Evolutionary conservation across 129 eudicot genomes (phyloP), one percentile per base, ranked within the genome.

Genomic region (Pittosporum tobira): DNA sequence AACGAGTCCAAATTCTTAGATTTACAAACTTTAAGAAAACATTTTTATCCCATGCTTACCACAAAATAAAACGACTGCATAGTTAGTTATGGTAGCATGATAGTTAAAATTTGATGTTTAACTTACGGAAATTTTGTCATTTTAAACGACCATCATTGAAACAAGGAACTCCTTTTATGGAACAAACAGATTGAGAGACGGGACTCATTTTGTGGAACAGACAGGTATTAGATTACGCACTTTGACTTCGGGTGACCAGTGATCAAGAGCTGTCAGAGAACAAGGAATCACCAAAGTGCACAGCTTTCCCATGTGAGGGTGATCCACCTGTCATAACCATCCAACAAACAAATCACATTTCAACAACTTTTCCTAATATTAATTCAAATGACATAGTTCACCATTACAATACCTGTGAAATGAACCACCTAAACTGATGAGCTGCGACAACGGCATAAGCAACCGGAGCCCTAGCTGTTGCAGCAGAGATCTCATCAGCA

Each of bases 171-270:
- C n/a, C n/a, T n/a, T n/a, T n/a, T n/a, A n/a, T n/a, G n/a, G n/a
- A n/a, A n/a, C n/a, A n/a, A n/a, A n/a, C n/a, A n/a, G n/a, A n/a
- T n/a, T n/a, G n/a, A n/a, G n/a, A n/a, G n/a, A n/a, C n/a, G n/a
- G n/a, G n/a, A n/a, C n/a, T n/a, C n/a, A n/a, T n/a, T n/a, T n/a
- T n/a, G n/a, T n/a, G n/a, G n/a, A n/a, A n/a, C n/a, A n/a, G 47
- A 37, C 15, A 40, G 12, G 20, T 19, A 14, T 16, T 30, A 15
- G 15, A 45, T 6, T 28, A 28, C 75, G 16, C 69, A 93, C 99
- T 69, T 93, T 93, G 15, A 93, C 99, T 72, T 87, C 79, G 0
- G 96, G 74, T 6, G 96, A 93, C 99, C 99, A 93, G 74, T 93
- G 99, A 81, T 93, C 99, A 34, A 87, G 88, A 67, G 94, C 83